Evolutionary conservation across 75 land plant species (phyloP), one percentile per base, ranked within the genome.

Genomic region (Picea glauca): DNA sequence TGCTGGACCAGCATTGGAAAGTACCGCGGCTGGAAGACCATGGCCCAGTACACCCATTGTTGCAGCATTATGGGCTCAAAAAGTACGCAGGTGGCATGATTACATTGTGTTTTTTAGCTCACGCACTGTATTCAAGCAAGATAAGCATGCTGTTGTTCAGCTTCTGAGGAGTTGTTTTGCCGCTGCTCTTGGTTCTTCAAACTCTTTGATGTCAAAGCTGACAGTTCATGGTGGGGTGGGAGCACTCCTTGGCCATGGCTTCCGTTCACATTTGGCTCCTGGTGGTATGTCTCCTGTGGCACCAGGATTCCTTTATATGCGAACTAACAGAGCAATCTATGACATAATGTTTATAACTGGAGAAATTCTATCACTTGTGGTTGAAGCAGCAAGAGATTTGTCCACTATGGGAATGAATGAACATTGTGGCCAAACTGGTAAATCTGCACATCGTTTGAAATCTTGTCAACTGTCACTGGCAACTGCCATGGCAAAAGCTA

Each of bases 61-160:
- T 46, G 96, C 93, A 64, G 86, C 96, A 50, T 79, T 94, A 32
- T 94, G 98, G 98, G 87, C 86, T 3, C 98, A 94, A 63, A 94
- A 94, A 83, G 89, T 88, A 9, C 87, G 88, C 21, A 80, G 93
- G 54, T 94, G 98, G 98, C 98, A 91, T 76, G 87, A 91, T 58
- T 93, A 85, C 81, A 91, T 94, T 73, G 89, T 94, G 15, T 80
- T 84, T 65, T 86, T 87, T 31, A 87, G 89, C 32, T 76, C 84
- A 30, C 83, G 85, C n/a, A 76, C 90, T 7, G 86, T 87, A 0
- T 87, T 94, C 74, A 82, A 80, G 74, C 82, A 78, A 78, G 83
- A 91, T 63, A 87, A 87, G 57, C 86, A 87, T 38, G 96, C 96
- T 2, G 83, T 86, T 67, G 61, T 72, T 30, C 93, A 93, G 78